Evolutionary conservation across 768 basidiomycete genomes (phyloP), one percentile per base, ranked within the genome.

Genomic region (Tricholoma terreum): DNA sequence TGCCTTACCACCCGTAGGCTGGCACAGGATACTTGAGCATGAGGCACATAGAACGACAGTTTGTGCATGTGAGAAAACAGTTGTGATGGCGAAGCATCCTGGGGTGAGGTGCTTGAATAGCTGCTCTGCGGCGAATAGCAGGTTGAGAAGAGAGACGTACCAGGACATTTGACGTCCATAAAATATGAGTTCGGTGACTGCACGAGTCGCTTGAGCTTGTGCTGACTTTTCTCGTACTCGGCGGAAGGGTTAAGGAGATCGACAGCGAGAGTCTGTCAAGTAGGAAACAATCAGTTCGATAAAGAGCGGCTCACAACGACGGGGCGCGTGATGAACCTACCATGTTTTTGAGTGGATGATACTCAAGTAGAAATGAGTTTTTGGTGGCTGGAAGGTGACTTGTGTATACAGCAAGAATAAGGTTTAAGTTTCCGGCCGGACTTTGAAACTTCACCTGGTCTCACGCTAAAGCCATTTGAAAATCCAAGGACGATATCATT

Each of bases 151-250:
- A 34, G 15, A n/a, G 24, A 77, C 87, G 58, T 60, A 93, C 92
- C 94, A 67, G 96, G 88, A 79, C 96, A 98, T 78, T 98, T 99
- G 68, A 98, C 95, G 69, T 99, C 97, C 97, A 99, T 98, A 80
- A 98, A 98, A 80, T 92, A 98, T 34, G 96, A 98, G 79, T 98
- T 94, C 63, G 97, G 97, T 53, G 89, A 89, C 78, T 98, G 97
- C 66, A 99, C 97, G 67, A 98, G 88, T 74, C 94, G 89, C 85
- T 99, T 98, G 75, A 98, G 91, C 84, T 98, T 98, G 90, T 98
- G 96, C 75, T 86, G 88, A 75, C 81, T 87, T 76, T 79, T 87
- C 79, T 96, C 91, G 67, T 84, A 76, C 73, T 93, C 91, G 64
- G 84, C 76, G 58, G 93, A 89, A 66, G 94, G 96, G 87, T 98